phyloP scores from a whole-genome alignment of 2,329 filamentous ascomycete species.

The Claviceps digitariae region DNA sequence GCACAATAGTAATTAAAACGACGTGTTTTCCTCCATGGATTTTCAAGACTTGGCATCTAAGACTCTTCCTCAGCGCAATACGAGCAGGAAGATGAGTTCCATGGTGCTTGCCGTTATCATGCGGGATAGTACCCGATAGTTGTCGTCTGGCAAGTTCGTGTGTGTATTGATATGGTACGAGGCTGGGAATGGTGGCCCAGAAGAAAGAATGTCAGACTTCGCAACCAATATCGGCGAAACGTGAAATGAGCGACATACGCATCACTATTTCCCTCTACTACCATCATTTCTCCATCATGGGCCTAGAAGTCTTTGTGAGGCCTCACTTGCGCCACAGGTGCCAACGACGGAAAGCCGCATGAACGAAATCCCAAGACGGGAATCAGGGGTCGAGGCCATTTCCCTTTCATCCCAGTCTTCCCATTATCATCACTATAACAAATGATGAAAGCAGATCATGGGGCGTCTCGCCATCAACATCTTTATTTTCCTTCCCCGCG shows the following conservation, averaged over 20 bases:
- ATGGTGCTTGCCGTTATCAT: not conserved
- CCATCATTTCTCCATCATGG: too few species aligned
- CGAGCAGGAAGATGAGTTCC: not conserved
- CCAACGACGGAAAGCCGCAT: too few species aligned
- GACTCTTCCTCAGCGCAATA: not conserved
- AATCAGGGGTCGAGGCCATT: not conserved
- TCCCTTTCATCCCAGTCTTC: not conserved
- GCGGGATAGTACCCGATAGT: not conserved
- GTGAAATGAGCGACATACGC: not conserved
- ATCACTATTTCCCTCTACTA: not conserved
- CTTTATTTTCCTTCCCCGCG: not conserved
- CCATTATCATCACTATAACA: not conserved
- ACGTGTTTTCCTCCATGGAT: not conserved
- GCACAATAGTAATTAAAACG: not conserved
- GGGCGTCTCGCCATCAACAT: not conserved
- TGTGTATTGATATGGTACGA: not conserved
- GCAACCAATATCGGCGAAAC: not conserved
- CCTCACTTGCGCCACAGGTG: too few species aligned
- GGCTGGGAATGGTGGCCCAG: not conserved
- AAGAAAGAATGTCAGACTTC: not conserved
- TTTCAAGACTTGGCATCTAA: not conserved
- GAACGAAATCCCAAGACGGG: not conserved
- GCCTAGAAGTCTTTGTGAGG: too few species aligned
- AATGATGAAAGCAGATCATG: not conserved
- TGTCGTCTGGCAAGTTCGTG: not conserved